A percentile compares a stretch with the other conserved stretches of the same genome.
Conservation (phyloP, 495 filamentous ascomycete genomes). For the Glonium stellatum region DNA sequence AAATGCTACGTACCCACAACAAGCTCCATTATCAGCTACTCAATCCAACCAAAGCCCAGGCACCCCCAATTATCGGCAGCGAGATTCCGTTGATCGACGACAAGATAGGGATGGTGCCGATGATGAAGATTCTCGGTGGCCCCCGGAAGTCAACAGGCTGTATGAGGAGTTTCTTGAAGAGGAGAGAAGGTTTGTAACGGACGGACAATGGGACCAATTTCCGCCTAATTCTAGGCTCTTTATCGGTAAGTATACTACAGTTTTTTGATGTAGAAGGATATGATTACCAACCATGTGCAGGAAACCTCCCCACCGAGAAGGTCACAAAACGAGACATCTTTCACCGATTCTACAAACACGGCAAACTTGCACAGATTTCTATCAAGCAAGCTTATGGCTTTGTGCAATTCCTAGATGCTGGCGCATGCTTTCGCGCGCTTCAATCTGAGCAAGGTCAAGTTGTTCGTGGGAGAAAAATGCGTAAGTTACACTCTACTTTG, state of each 20-base stretch:
- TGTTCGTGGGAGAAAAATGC: slow-evolving; percentile 79
- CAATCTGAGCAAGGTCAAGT: slow-evolving; percentile 68
- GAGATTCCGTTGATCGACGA: slow-evolving; percentile 23
- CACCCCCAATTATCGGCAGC: slow-evolving; percentile 20
- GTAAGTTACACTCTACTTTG: slow-evolving; percentile 50
- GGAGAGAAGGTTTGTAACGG: slow-evolving; percentile 71
- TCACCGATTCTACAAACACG: slow-evolving; percentile 77
- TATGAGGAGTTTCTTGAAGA: slow-evolving; percentile 79
- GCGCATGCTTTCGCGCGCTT: slow-evolving; percentile 66
- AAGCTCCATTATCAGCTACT: slow-evolving; percentile 26
- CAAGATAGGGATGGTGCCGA: slow-evolving; percentile 12
- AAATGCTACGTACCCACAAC: slow-evolving; percentile 3
- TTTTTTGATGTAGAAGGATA: neutral
- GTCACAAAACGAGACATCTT: slow-evolving; percentile 93
- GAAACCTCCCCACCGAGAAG: slow-evolving; percentile 86
- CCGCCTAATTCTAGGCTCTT: slow-evolving; percentile 80
- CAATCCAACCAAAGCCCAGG: slow-evolving; percentile 38
- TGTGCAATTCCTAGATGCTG: slow-evolving; percentile 78
- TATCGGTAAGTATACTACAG: slow-evolving; percentile 60
- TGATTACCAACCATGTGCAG: slow-evolving; percentile 41
- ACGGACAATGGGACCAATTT: slow-evolving; percentile 92
- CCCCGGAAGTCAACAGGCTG: slow-evolving; percentile 57
- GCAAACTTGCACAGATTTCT: slow-evolving; percentile 86
- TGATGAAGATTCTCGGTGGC: slow-evolving; percentile 44
- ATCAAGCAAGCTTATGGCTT: slow-evolving; percentile 97